These are phyloP conservation scores for Wickerhamiella azyma DNA, from an alignment of 805 yeast genomes.

Conservation along the genomic window DNA sequence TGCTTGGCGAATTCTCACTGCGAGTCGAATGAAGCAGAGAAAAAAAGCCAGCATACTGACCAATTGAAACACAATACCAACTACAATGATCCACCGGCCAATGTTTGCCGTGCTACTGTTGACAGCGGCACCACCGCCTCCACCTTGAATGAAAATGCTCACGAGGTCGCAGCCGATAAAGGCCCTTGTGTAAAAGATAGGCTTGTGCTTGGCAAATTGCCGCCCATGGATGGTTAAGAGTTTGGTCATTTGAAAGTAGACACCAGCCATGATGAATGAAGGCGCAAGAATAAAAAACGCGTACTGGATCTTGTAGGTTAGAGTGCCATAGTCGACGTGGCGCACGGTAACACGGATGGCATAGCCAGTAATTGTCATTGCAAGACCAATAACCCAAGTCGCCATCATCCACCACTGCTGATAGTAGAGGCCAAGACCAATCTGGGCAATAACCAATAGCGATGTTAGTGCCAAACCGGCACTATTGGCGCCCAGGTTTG, in stretches of 20 bases:
- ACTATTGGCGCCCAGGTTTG: conserved; percentile 44
- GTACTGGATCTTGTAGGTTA: conserved; percentile 48
- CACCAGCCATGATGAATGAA: conserved; percentile 71
- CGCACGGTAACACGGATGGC: conserved; percentile 40
- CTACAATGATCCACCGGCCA: conserved; percentile 63
- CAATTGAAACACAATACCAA: conserved; percentile 68
- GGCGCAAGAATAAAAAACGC: conserved; percentile 66
- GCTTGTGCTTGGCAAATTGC: conserved; percentile 37
- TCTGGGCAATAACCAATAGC: conserved; percentile 32
- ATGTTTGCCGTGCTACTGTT: conserved; percentile 19
- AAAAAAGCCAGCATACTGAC: conserved; percentile 51
- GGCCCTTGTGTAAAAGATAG: conserved; percentile 47
- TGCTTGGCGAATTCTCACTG: conserved; percentile 8
- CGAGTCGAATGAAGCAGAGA: conserved; percentile 34
- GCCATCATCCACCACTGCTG: conserved; percentile 54
- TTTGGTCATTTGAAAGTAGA: conserved; percentile 60
- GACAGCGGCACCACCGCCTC: conserved; percentile 66
- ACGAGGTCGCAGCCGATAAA: conserved; percentile 55
- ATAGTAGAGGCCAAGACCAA: conserved; percentile 31
- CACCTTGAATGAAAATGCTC: conserved; percentile 53
- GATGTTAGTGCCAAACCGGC: conserved; percentile 44
- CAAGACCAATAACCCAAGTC: conserved; percentile 42
- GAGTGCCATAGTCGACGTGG: conserved; percentile 23
- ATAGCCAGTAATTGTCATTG: conserved; percentile 57
- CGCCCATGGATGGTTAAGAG: conserved; percentile 48